Conservation (phyloP, 257 asterid species). For the Phtheirospermum japonicum region DNA sequence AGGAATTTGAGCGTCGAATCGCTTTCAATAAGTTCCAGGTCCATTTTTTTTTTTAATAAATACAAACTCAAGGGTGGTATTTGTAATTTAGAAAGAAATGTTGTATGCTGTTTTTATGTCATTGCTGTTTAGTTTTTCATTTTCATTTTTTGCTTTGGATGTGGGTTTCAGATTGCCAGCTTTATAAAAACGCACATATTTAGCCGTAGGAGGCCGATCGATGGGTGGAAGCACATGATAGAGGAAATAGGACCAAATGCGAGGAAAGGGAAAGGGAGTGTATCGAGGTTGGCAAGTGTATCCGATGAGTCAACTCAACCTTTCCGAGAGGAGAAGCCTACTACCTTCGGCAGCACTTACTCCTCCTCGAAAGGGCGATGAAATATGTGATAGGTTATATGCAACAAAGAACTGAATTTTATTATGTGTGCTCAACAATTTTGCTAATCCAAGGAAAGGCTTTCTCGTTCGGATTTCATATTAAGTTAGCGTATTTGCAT, state of each 20-base stretch:
- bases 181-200: slow-evolving; percentile 78
- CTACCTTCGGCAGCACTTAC: slow-evolving; percentile 24
- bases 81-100: too few relatives aligned
- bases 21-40: slow-evolving; percentile 96
- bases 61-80: too few relatives aligned
- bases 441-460: too few relatives aligned
- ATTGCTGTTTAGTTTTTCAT: too few relatives aligned
- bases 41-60: background rate
- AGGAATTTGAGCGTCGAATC: slow-evolving; percentile 92
- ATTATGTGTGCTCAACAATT: too few relatives aligned
- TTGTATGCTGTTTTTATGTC: background rate
- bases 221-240: slow-evolving; percentile 97
- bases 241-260: slow-evolving; percentile 92
- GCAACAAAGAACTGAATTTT: too few relatives aligned
- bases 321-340: slow-evolving; percentile 59
- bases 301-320: slow-evolving; percentile 86
- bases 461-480: too few relatives aligned
- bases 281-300: slow-evolving; percentile 65
- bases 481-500: too few relatives aligned
- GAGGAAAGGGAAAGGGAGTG: slow-evolving; percentile 75
- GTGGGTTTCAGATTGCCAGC: slow-evolving; percentile 71
- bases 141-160: too few relatives aligned
- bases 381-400: too few relatives aligned
- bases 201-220: slow-evolving; percentile 73
- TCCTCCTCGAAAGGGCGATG: slow-evolving; percentile 33